Percentiles rank a stretch among this genome's conserved stretches.
These are phyloP conservation scores for Exophiala xenobiotica DNA, from an alignment of 2,329 filamentous ascomycete species.

Conservation along the genomic window DNA sequence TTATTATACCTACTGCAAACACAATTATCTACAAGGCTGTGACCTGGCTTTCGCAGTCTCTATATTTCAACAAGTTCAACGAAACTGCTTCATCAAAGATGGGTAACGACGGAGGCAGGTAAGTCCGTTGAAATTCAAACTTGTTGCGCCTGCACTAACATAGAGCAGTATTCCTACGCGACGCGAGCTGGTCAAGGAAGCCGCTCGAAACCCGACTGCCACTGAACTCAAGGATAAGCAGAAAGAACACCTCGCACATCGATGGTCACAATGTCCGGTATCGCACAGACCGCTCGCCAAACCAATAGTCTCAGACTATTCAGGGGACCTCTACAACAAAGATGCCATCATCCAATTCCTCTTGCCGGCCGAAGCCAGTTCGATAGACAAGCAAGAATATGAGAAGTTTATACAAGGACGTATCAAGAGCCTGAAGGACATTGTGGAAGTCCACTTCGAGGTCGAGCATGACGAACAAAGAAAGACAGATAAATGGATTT, in stretches of 20 bases:
- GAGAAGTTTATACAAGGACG: conserved; percentile 60
- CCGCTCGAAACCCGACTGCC: conserved; percentile 76
- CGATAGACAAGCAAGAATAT: conserved; percentile 57
- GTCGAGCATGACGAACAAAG: conserved; percentile 43
- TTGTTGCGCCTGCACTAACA: conserved; percentile 5
- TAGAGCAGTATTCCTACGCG: conserved; percentile 77
- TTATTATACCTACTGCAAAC: no score
- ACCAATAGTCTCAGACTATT: conserved; percentile 79
- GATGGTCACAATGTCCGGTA: conserved; percentile 85
- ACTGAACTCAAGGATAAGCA: conserved; percentile 86
- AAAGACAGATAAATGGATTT: conserved; percentile 62
- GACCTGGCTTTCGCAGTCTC: no score
- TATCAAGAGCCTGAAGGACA: conserved; percentile 79
- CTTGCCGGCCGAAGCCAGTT: conserved; percentile 56
- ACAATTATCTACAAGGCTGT: neutral
- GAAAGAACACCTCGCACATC: conserved; percentile 79
- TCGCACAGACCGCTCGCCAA: conserved; percentile 71
- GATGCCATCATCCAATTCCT: conserved; percentile 76
- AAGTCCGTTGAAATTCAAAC: conserved; percentile 25
- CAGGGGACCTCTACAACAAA: conserved; percentile 90
- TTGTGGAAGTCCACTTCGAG: conserved; percentile 81
- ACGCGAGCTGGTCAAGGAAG: conserved; percentile 92
- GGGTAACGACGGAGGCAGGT: conserved; percentile 94
- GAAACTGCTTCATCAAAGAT: conserved; percentile 44
- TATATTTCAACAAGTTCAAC: no score